Evolutionary conservation across 179 eudicot genomes (phyloP), one percentile per base, ranked within the genome.

Genomic region (Silene noctiflora): DNA sequence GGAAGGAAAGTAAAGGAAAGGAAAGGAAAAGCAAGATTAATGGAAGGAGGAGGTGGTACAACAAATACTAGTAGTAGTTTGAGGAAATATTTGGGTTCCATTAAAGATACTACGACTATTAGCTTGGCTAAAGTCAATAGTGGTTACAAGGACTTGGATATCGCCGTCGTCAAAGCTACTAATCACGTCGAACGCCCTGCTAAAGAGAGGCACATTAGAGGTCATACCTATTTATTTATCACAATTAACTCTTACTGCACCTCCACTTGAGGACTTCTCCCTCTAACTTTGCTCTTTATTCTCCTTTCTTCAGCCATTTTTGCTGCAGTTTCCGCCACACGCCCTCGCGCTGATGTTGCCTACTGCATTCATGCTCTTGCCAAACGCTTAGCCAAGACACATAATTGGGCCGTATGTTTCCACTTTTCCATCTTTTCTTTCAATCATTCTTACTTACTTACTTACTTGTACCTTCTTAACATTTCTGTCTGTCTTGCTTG

Each of bases 291-390:
- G 13, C 51, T 44, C 61, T n/a, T n/a, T 69, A 29, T 3, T 29
- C 33, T 29, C 33, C 33, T 29, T 33, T 67, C 61, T 87, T 80
- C 91, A 94, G 99, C 93, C 51, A 83, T 95, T 70, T 95, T 95
- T 82, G 88, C 92, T 68, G 95, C 96, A 24, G 78, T 93, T 77
- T 95, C 99, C 21, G 97, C 96, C 78, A 85, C 90, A 63, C 84
- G 96, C 73, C 97, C 99, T 76, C 91, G 97, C 59, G 99, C 99
- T 81, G 99, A 95, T 84, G 95, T 93, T 77, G 99, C 92, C 0
- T 95, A 95, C 81, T 95, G 97, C 85, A 89, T 95, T 66, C 95
- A 93, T 86, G 97, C 91, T 79, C 94, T 95, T 78, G 91, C 95
- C 19, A 84, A 92, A 81, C 90, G 99, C 80, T 82, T 95, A 71